Evolutionary conservation across 768 basidiomycete genomes (phyloP).

Genomic region (Amanita thiersii): DNA sequence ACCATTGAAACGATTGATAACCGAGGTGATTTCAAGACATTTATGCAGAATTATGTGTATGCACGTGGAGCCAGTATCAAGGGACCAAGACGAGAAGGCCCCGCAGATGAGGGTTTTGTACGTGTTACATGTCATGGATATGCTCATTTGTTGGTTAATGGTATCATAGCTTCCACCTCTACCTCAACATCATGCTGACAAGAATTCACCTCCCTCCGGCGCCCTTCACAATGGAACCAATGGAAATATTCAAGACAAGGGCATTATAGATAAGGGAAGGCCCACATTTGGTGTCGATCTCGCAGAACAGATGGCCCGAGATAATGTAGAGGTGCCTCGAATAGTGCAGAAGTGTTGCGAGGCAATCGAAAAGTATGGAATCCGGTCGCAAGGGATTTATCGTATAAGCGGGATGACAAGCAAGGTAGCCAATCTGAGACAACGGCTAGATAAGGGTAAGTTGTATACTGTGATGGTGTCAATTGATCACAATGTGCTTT

Average conservation of each 20-base stretch:
- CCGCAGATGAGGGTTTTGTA: constrained; percentile 89
- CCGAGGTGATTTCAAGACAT: constrained; percentile 88
- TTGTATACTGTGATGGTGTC: constrained; percentile 5
- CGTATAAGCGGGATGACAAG: constrained; percentile 88
- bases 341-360: constrained; percentile 85
- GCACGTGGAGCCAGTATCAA: constrained; percentile 61
- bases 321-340: constrained; percentile 81
- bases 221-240: constrained; percentile 19
- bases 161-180: constrained; percentile 54
- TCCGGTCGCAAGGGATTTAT: constrained; percentile 84
- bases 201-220: constrained; percentile 9
- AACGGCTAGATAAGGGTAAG: constrained; percentile 76
- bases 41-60: constrained; percentile 96
- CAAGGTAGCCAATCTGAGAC: constrained; percentile 76
- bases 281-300: constrained; percentile 94
- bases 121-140: constrained; percentile 2
- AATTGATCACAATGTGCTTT: constrained; percentile 3
- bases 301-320: constrained; percentile 87
- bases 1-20: constrained; percentile 92
- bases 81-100: constrained; percentile 85
- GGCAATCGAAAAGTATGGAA: constrained; percentile 87
- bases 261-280: constrained; percentile 50
- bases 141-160: constrained; percentile 6
- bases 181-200: constrained; percentile 29
- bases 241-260: constrained; percentile 7